Evolutionary conservation across 768 basidiomycete genomes (phyloP), one percentile per base, ranked within the genome.

Genomic region (Auricularia sp.): DNA sequence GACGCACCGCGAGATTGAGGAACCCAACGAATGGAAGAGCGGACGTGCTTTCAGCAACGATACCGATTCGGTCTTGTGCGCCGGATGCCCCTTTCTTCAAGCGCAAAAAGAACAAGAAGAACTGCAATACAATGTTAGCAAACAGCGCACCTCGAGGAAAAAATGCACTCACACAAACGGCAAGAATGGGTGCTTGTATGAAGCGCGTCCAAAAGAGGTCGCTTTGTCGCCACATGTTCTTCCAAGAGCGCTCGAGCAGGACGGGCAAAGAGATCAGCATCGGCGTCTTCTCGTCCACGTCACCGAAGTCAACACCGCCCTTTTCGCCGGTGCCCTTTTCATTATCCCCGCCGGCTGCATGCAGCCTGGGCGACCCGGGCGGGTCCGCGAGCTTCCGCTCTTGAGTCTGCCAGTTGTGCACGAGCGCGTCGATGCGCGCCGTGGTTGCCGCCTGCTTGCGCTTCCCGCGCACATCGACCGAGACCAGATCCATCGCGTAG

Each of bases 61-160:
- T 66, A 70, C 77, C 77, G 21, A 79, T 77, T 5, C 77, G 72
- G 68, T 78, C 75, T 64, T 79, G 78, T 1, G 76, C 76, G 33
- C 73, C 76, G 21, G 74, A 67, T 0, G 76, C 75, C 3, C 77
- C 77, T 47, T 73, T 70, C 2, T 47, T 71, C 29, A 79, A 70
- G 3, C 76, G 70, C 42, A 74, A 73, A 66, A 74, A 77, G 68
- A 77, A 77, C 18, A 78, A 66, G 21, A 75, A 70, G 66, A 77
- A 75, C 54, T 75, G 64, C 12, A 16, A 18, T 29, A 23, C 2
- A 33, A 11, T 6, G 1, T 59, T 10, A 36, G 56, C 23, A 14
- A 11, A 64, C 68, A 14, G 67, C 68, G 14, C 72, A 62, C 7
- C 71, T 64, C 6, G 71, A 70, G 1, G 69, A 67, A 59, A 71